Evolutionary conservation across 2,329 filamentous ascomycete species (phyloP).

Genomic region (Knufia petricola): DNA sequence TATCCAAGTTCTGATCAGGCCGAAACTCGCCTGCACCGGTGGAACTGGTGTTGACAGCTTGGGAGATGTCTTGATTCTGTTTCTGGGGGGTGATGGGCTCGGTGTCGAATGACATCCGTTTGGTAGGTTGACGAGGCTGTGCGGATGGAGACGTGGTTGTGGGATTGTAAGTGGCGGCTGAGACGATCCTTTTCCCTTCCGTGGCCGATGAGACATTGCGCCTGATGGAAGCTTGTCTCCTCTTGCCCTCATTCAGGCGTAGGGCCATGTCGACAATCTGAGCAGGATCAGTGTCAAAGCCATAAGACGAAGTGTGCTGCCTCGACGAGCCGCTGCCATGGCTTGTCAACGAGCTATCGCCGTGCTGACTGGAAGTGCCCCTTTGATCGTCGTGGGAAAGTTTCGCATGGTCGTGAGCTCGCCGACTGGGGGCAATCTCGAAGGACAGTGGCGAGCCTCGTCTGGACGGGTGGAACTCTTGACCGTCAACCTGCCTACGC

Average conservation of each 20-base stretch:
- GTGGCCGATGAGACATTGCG: slow-evolving; percentile 30
- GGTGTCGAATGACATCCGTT: neutral
- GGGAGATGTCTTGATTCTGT: neutral
- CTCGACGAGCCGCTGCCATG: neutral
- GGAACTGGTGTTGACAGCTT: neutral
- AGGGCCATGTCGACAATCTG: slow-evolving; percentile 91
- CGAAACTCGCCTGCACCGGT: neutral
- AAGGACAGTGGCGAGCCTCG: slow-evolving; percentile 26
- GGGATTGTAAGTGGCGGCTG: slow-evolving; percentile 11
- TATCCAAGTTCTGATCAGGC: slow-evolving; percentile 26
- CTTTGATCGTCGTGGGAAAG: neutral
- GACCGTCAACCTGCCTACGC: slow-evolving; percentile 29
- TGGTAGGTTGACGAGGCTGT: neutral
- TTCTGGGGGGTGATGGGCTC: neutral
- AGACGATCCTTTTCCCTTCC: slow-evolving; percentile 18
- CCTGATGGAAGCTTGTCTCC: slow-evolving; percentile 47
- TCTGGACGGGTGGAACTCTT: slow-evolving; percentile 25
- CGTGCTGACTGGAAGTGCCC: neutral
- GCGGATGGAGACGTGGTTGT: slow-evolving; percentile 8
- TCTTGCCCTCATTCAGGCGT: slow-evolving; percentile 72
- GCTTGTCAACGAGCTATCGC: neutral
- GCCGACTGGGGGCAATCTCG: slow-evolving; percentile 20
- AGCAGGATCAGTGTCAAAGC: slow-evolving; percentile 63
- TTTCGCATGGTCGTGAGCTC: slow-evolving; percentile 11
- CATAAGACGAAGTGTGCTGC: slow-evolving; percentile 16